Evolutionary conservation across 208 protist species (phyloP).

Genomic region (Tetramitus jugosus): DNA sequence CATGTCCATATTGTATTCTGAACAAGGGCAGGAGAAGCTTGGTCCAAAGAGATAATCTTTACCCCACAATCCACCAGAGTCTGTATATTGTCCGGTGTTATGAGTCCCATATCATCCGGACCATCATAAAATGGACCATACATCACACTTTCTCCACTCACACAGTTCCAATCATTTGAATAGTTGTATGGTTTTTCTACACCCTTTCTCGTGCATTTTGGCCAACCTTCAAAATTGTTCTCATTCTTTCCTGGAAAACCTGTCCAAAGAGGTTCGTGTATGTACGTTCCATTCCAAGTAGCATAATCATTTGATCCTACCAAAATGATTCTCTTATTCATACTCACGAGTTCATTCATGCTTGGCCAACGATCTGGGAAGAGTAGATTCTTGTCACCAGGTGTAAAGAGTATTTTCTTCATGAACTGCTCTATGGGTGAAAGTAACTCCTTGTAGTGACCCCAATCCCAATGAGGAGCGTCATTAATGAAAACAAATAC

Average conservation of each 20-base stretch:
- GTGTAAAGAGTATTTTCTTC: not conserved
- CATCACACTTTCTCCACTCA: not conserved
- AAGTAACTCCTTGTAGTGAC: not conserved
- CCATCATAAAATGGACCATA: not conserved
- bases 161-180: too few relatives aligned
- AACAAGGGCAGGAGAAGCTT: not conserved
- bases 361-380: not conserved
- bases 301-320: not conserved
- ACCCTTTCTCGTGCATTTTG: not conserved
- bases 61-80: not conserved
- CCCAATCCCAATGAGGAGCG: not conserved
- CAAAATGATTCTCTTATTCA: not conserved
- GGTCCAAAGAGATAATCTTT: not conserved
- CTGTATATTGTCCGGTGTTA: not conserved
- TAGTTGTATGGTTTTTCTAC: not conserved
- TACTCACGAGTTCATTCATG: not conserved
- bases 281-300: not conserved
- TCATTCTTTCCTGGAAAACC: not conserved
- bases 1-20: not conserved
- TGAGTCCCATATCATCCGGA: not conserved
- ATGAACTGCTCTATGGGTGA: not conserved
- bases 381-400: not conserved
- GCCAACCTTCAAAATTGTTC: not conserved
- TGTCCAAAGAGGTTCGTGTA: too few relatives aligned
- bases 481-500: not conserved